phyloP scores from a whole-genome alignment of 2,329 filamentous ascomycete genomes.

The Fusarium sp. region DNA sequence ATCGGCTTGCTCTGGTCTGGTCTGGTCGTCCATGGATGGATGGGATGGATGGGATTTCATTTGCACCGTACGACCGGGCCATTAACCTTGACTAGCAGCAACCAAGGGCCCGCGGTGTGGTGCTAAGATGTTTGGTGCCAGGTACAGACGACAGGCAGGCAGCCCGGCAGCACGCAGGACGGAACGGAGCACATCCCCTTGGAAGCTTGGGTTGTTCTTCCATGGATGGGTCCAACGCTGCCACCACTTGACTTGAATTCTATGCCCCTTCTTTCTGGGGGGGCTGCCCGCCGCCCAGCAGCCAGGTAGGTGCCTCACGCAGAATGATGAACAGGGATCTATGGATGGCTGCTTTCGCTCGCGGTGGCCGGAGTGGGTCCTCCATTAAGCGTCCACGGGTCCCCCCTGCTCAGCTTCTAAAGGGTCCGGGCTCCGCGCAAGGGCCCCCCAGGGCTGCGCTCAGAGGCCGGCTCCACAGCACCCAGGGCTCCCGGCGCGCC shows the following conservation, averaged over 20 bases:
- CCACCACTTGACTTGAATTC: constrained; percentile 14
- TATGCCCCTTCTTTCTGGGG: constrained; percentile 30
- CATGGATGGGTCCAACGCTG: constrained; percentile 12
- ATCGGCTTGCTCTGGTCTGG: background rate
- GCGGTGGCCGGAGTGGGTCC: constrained; percentile 34
- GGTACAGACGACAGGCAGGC: constrained; percentile 11
- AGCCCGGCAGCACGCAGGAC: background rate
- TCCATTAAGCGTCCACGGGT: constrained; percentile 24
- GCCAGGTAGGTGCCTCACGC: background rate
- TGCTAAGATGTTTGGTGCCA: constrained; percentile 38
- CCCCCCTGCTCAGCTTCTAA: constrained; percentile 22
- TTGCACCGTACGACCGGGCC: constrained; percentile 43
- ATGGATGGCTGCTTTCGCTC: constrained; percentile 13
- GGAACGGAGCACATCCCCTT: constrained; percentile 33
- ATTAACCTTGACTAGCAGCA: constrained; percentile 36
- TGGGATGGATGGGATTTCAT: constrained; percentile 34
- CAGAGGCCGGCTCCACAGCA: constrained; percentile 15
- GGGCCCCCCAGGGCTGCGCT: constrained; percentile 30
- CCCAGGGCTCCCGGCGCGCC: constrained; percentile 15
- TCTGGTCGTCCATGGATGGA: constrained; percentile 9
- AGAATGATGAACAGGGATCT: constrained; percentile 3
- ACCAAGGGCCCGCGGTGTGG: constrained; percentile 36
- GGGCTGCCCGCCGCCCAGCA: background rate
- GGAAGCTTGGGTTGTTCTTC: constrained; percentile 32
- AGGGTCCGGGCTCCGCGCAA: constrained; percentile 28